Conservation (phyloP, 345 rosid genomes). For the Boechera stricta region DNA sequence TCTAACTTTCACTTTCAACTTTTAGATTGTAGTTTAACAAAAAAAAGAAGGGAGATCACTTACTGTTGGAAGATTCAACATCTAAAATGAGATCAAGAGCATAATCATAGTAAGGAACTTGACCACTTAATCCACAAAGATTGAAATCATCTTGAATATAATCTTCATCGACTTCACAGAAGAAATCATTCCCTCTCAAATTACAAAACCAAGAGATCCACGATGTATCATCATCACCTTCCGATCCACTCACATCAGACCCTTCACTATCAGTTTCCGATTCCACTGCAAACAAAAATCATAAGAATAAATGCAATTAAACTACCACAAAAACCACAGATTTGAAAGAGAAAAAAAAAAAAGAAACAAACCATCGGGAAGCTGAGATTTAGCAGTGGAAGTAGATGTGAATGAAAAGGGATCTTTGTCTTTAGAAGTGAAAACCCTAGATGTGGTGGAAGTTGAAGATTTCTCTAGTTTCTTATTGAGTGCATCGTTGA, state of each 20-base stretch:
- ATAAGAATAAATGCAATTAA: conserved; percentile 4
- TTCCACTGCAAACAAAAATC: conserved; percentile 56
- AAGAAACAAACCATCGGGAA: conserved; percentile 38
- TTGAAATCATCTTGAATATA: conserved; percentile 98
- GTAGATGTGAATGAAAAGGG: conserved; percentile 66
- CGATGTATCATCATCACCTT: conserved; percentile 95
- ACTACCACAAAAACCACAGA: neutral
- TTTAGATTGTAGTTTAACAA: neutral
- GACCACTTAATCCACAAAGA: conserved; percentile 97
- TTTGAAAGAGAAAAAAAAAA: neutral
- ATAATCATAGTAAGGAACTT: conserved; percentile 89
- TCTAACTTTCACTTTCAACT: neutral
- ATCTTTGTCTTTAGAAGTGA: conserved; percentile 65
- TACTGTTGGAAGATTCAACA: conserved; percentile 94
- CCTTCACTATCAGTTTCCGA: conserved; percentile 86
- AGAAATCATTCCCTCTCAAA: conserved; percentile 92
- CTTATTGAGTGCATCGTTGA: conserved; percentile 87
- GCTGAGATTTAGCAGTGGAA: conserved; percentile 67
- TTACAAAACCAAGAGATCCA: conserved; percentile 99
- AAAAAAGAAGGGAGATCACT: conserved; percentile 25
- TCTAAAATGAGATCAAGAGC: conserved; percentile 95
- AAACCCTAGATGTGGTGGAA: conserved; percentile 78
- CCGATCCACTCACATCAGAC: conserved; percentile 94
- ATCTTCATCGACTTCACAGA: conserved; percentile 97
- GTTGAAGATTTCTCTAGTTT: conserved; percentile 88